These are phyloP conservation scores for Globisporangium carolinianum DNA, from an alignment of 352 stramenopile genomes.

Conservation along the genomic window DNA sequence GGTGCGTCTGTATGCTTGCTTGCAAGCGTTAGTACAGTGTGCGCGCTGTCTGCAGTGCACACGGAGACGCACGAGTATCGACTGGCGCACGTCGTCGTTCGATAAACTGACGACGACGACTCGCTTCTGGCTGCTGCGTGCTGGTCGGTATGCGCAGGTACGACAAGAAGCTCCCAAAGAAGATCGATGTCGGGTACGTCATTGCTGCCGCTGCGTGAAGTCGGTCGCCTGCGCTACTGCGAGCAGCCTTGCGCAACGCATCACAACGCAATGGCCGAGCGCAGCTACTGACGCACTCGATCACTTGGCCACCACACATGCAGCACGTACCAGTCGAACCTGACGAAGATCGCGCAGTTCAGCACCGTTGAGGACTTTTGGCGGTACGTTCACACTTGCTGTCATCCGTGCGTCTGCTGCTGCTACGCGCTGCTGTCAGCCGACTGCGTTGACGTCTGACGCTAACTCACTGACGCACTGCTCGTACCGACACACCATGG, in stretches of 20 bases:
- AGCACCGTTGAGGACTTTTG: conserved; percentile 91
- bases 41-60: background rate
- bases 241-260: too few relatives aligned
- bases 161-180: conserved; percentile 91
- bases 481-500: too few relatives aligned
- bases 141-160: conserved; percentile 58
- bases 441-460: background rate
- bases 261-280: background rate
- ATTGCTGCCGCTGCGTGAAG: too few relatives aligned
- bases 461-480: background rate
- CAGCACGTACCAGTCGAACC: conserved; percentile 73
- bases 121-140: too few relatives aligned
- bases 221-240: too few relatives aligned
- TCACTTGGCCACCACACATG: background rate
- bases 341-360: conserved; percentile 88
- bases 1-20: conserved; percentile 27
- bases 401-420: background rate
- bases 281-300: background rate
- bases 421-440: background rate
- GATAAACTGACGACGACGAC: too few relatives aligned
- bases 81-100: too few relatives aligned
- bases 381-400: conserved; percentile 38
- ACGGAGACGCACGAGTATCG: background rate
- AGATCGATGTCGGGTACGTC: conserved; percentile 80
- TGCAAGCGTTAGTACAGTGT: background rate